Evolutionary conservation across 2,329 filamentous ascomycete genomes (phyloP).

Genomic region (Trichoderma atrobrunneum): DNA sequence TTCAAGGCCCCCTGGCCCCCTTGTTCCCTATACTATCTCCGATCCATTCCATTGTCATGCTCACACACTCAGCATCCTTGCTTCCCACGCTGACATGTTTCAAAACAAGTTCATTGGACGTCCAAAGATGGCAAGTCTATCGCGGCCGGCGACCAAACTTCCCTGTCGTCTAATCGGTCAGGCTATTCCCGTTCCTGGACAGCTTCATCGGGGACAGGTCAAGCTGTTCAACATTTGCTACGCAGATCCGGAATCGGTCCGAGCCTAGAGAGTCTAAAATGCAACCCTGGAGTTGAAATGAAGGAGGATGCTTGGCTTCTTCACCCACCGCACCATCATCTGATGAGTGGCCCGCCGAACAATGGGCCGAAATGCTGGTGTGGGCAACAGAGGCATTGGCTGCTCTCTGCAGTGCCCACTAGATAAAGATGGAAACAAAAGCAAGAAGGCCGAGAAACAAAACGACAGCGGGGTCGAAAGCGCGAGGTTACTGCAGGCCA

Average conservation of each 20-base stretch:
- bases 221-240: neutral
- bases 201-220: neutral
- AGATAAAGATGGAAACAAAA: conserved; percentile 14
- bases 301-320: neutral
- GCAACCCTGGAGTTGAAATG: neutral
- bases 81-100: neutral
- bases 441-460: conserved; percentile 8
- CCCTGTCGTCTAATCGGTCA: neutral
- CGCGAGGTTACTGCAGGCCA: neutral
- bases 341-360: conserved; percentile 16
- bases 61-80: neutral
- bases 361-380: conserved; percentile 15
- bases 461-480: neutral
- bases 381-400: conserved; percentile 4
- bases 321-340: conserved; percentile 8
- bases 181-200: conserved; percentile 8
- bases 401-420: neutral
- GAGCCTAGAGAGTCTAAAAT: conserved; percentile 6
- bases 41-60: neutral
- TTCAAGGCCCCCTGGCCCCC: neutral
- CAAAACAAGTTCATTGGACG: neutral
- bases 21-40: neutral
- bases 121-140: neutral
- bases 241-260: conserved; percentile 19
- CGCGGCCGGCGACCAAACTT: neutral